Base-by-base conservation (phyloP, 352 stramenopile genomes). In the Globisporangium paddicum region DNA sequence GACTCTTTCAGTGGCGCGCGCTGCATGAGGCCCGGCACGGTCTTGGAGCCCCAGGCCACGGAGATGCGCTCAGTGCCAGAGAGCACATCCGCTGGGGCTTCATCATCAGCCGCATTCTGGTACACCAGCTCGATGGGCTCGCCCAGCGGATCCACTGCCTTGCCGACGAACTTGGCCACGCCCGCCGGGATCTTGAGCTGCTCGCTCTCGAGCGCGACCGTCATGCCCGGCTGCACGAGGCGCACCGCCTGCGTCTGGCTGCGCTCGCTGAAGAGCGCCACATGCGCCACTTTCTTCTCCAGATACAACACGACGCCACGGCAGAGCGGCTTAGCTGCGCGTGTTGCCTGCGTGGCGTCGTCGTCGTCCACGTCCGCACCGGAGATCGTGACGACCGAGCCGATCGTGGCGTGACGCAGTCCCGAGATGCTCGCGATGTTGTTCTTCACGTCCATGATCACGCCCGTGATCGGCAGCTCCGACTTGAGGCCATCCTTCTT, bases 381-480 rank as follows among this genome's bases (percentile, higher is more conserved):
- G 57, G 69, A 62, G 13, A 93, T 60, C 19, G 71, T 59, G 35
- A 93, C 72, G 32, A 89, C 73, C n/a, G 81, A 89, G 58, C 82
- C 81, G 34, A 89, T 77, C 16, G 79, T 80, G 35, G 81, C 83
- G 62, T 87, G 72, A 21, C 81, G 79, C 51, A 93, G 69, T 0
- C 83, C 83, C 30, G 83, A 91, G 58, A 93, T 77, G 49, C 71
- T 82, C 37, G 79, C 83, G 23, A 93, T 73, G 30, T 74, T 70
- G 67, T 88, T 89, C 65, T 87, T 81, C 18, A 93, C 66, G 62
- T 83, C 71, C 51, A 91, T 69, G 30, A 93, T 68, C 6, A 82
- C 68, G 42, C 83, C 83, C 14, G 47, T 58, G 18, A 86, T 30
- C 1, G 79, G 71, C 32, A 93, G 68, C 23, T 67, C 42, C 35